Conservation (phyloP, 2,329 filamentous ascomycete genomes). For the Dothideomycetes sp. region DNA sequence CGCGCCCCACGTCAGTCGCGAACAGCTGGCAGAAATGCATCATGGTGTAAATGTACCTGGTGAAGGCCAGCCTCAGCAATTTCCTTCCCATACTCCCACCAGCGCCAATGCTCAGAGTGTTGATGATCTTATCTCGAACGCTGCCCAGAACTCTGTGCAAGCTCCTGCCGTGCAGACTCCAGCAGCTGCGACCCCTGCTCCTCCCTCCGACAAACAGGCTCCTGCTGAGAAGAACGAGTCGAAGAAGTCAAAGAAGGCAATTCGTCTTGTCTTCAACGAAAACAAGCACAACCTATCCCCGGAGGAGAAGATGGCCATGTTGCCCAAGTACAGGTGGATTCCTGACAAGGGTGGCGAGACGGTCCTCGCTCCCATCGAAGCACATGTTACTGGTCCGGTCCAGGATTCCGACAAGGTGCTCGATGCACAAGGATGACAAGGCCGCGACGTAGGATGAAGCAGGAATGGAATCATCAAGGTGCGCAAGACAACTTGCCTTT, state of each 20-base stretch:
- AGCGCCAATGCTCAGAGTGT: conserved; percentile 30
- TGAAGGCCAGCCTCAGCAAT: conserved; percentile 11
- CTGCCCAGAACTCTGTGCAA: conserved; percentile 31
- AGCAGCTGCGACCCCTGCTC: conserved; percentile 6
- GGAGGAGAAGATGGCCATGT: conserved; percentile 76
- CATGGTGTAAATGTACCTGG: conserved; percentile 32
- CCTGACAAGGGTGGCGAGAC: conserved; percentile 32
- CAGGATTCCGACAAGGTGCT: conserved; percentile 9
- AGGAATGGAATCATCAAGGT: not conserved
- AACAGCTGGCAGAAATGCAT: conserved; percentile 47
- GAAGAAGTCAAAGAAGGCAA: conserved; percentile 48
- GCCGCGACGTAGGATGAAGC: not conserved
- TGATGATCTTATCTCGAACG: conserved; percentile 41
- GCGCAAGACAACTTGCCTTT: not conserved
- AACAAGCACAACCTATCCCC: conserved; percentile 62
- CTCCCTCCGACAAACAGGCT: conserved; percentile 3
- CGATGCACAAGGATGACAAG: conserved; percentile 8
- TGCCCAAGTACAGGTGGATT: conserved; percentile 64
- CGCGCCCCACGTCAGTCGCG: conserved; percentile 40
- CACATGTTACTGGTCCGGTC: conserved; percentile 13
- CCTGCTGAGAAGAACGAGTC: conserved; percentile 5
- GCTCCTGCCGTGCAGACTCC: conserved; percentile 11
- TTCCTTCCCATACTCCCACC: conserved; percentile 22
- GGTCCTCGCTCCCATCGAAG: conserved; percentile 14
- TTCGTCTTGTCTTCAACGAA: conserved; percentile 67